Evolutionary conservation across 371 early-diverging fungal genomes (phyloP).

Genomic region (Chytridium lagenaria): DNA sequence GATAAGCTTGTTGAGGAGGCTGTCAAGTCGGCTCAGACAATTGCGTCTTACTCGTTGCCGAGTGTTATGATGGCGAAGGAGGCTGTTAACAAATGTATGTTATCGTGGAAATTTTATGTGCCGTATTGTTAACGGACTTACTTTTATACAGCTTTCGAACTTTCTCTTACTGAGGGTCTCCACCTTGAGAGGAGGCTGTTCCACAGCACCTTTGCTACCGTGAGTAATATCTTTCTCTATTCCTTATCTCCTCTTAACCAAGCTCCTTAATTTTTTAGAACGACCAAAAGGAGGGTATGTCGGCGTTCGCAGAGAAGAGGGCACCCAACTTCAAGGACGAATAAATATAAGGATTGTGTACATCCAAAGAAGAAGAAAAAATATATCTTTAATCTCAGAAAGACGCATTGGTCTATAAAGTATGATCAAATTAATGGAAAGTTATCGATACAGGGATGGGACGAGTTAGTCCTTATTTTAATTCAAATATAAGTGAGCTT

Average conservation of each 20-base stretch:
- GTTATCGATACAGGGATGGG: no score
- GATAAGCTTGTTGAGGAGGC: constrained; percentile 89
- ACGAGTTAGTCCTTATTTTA: no score
- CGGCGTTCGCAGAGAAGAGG: constrained; percentile 96
- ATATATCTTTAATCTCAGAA: no score
- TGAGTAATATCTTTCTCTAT: constrained; percentile 45
- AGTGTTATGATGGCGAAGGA: constrained; percentile 96
- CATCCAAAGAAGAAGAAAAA: no score
- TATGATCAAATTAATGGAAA: no score
- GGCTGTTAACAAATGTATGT: constrained; percentile 85
- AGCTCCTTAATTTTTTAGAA: constrained; percentile 53
- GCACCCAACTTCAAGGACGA: constrained; percentile 86
- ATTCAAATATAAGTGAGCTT: no score
- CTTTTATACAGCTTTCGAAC: constrained; percentile 76
- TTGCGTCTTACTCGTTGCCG: constrained; percentile 86
- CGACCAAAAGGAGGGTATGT: constrained; percentile 98
- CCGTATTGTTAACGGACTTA: neutral
- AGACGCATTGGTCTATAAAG: no score
- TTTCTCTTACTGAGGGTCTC: constrained; percentile 83
- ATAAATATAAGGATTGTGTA: constrained; percentile 50
- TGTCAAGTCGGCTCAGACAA: constrained; percentile 85
- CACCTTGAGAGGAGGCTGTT: constrained; percentile 94
- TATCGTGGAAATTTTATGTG: neutral
- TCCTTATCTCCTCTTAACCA: neutral
- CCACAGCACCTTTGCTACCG: constrained; percentile 91